A percentile compares a stretch with the other conserved stretches of the same genome.
These are phyloP conservation scores for Rhypophila decipiens DNA, from an alignment of 495 filamentous ascomycete species.

Conservation along the genomic window DNA sequence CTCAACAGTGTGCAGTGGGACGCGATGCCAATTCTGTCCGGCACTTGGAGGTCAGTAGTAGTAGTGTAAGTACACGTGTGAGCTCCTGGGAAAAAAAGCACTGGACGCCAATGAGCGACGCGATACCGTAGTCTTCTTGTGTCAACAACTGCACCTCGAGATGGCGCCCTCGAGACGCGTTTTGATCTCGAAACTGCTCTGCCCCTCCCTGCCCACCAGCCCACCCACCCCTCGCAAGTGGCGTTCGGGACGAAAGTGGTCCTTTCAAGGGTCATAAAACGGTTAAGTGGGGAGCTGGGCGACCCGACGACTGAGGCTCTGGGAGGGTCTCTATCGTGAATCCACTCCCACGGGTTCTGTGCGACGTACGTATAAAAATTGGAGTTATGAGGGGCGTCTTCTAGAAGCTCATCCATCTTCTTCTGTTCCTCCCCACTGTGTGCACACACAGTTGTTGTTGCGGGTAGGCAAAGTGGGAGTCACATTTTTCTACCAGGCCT, in stretches of 20 bases:
- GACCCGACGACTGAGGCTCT: constrained; percentile 33
- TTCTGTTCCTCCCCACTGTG: not conserved
- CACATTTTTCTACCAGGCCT: no score
- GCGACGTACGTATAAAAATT: constrained; percentile 29
- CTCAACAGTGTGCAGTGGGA: no score
- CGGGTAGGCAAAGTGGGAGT: no score
- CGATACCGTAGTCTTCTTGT: no score
- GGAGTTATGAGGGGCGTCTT: constrained; percentile 25
- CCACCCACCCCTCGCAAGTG: not conserved
- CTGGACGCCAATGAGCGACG: no score
- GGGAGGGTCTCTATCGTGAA: constrained; percentile 34
- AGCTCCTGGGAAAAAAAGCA: no score
- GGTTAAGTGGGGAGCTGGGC: constrained; percentile 24
- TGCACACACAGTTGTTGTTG: not conserved
- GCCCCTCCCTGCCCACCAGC: no score
- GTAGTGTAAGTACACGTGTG: no score
- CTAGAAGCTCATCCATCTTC: constrained; percentile 19
- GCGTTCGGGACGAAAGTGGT: constrained; percentile 17
- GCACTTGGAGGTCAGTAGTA: no score
- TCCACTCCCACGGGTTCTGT: constrained; percentile 35
- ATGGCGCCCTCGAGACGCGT: no score
- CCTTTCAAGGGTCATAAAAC: constrained; percentile 18
- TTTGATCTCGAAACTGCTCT: not conserved
- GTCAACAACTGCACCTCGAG: no score
- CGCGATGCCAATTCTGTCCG: no score